Conservation (phyloP, 2,329 filamentous ascomycete species). For the Colletotrichum karsti region DNA sequence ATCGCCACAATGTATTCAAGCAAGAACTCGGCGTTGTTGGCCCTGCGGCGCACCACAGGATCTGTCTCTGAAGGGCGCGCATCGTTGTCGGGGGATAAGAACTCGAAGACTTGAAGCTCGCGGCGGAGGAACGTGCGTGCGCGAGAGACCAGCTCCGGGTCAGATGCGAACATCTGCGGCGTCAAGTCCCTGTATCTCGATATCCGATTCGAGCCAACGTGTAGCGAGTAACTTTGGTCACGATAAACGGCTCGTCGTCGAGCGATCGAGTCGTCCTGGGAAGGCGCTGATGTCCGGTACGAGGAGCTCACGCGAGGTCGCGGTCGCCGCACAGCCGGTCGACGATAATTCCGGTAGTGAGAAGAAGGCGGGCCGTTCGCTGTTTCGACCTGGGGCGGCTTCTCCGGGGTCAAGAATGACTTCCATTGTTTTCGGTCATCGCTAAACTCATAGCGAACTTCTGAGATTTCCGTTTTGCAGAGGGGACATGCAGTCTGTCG, state of each 20-base stretch:
- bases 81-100: constrained; percentile 56
- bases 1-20: constrained; percentile 88
- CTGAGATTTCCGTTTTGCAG: constrained; percentile 68
- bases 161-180: constrained; percentile 69
- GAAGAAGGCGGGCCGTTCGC: not conserved
- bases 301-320: constrained; percentile 29
- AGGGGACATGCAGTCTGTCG: constrained; percentile 79
- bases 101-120: constrained; percentile 85
- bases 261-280: constrained; percentile 49
- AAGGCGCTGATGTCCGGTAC: constrained; percentile 30
- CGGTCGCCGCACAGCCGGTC: constrained; percentile 18
- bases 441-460: constrained; percentile 67
- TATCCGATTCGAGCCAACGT: constrained; percentile 83
- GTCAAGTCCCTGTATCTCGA: constrained; percentile 81
- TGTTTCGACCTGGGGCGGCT: not conserved
- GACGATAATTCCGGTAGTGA: not conserved
- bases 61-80: constrained; percentile 11
- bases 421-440: constrained; percentile 56
- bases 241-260: constrained; percentile 79
- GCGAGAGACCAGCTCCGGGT: constrained; percentile 75
- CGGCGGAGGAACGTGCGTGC: constrained; percentile 84
- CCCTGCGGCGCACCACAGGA: constrained; percentile 39
- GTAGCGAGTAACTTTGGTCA: constrained; percentile 76
- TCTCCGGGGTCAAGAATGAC: constrained; percentile 53
- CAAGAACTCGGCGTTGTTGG: constrained; percentile 82